Conservation (phyloP, 441 rosid species). For the California macrophylla region DNA sequence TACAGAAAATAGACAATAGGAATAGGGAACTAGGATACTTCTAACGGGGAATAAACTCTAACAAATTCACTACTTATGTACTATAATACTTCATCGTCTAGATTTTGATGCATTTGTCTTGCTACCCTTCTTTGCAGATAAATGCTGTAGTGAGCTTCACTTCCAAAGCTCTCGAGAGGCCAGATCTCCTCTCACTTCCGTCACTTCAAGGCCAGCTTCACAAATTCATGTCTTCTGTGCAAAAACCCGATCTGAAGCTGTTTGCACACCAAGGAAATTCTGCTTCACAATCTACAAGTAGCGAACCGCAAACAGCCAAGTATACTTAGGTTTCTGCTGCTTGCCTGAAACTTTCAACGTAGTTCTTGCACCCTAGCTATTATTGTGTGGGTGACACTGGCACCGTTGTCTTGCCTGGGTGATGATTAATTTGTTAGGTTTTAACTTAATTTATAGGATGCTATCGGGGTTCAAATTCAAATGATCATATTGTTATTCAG, state of each 20-base stretch:
- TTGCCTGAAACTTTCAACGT: background rate
- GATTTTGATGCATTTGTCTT: background rate
- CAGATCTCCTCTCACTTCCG: constrained; percentile 22
- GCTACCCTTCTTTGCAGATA: constrained; percentile 16
- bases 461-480: background rate
- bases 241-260: constrained; percentile 13
- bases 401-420: too few relatives aligned
- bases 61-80: background rate
- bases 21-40: too few relatives aligned
- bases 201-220: constrained; percentile 19
- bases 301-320: background rate
- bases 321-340: background rate
- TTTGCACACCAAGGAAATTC: constrained; percentile 13
- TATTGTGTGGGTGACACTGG: too few relatives aligned
- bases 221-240: constrained; percentile 13
- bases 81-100: background rate
- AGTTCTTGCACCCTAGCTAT: too few relatives aligned
- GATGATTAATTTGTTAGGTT: background rate
- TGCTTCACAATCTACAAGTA: background rate
- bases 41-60: too few relatives aligned
- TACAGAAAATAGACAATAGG: too few relatives aligned
- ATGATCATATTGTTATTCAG: background rate
- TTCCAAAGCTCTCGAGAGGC: constrained; percentile 19
- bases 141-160: constrained; percentile 20
- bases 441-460: background rate